Conservation (phyloP, 1,284 basidiomycete genomes). For the Mycena sp. region DNA sequence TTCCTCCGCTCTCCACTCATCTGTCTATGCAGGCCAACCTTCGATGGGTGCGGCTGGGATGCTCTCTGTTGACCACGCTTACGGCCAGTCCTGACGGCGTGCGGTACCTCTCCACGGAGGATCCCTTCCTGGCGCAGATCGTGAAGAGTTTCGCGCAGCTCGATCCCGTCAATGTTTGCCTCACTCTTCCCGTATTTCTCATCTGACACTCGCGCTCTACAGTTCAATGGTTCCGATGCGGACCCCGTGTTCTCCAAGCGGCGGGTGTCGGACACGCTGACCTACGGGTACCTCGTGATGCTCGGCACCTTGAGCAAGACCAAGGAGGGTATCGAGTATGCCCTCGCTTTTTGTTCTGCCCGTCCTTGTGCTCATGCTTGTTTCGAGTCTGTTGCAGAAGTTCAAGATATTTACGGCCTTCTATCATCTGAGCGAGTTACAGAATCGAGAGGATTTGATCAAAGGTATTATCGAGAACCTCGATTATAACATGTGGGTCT, state of each 20-base stretch:
- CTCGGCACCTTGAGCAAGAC: constrained; percentile 90
- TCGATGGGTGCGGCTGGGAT: constrained; percentile 89
- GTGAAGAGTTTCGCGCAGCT: constrained; percentile 91
- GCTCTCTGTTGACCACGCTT: constrained; percentile 84
- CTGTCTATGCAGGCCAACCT: constrained; percentile 64
- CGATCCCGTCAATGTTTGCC: constrained; percentile 75
- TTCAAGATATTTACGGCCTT: constrained; percentile 95
- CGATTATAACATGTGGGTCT: constrained; percentile 87
- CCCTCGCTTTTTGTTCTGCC: constrained; percentile 21
- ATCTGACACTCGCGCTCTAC: not conserved
- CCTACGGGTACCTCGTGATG: constrained; percentile 96
- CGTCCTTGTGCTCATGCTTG: not conserved
- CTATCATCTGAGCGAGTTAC: constrained; percentile 92
- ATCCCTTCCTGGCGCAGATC: constrained; percentile 88
- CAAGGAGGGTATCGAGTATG: constrained; percentile 89
- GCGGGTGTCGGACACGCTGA: constrained; percentile 85
- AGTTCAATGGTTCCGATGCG: constrained; percentile 76
- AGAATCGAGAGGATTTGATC: constrained; percentile 91
- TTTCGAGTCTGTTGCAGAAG: constrained; percentile 83
- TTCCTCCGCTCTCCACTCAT: not conserved
- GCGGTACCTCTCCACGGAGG: constrained; percentile 83
- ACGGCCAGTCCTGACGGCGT: constrained; percentile 87
- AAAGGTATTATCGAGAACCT: constrained; percentile 92
- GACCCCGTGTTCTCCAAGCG: constrained; percentile 90
- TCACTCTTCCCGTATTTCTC: not conserved